phyloP scores from a whole-genome alignment of 164 flowering plant genomes.

The Sedum album region DNA sequence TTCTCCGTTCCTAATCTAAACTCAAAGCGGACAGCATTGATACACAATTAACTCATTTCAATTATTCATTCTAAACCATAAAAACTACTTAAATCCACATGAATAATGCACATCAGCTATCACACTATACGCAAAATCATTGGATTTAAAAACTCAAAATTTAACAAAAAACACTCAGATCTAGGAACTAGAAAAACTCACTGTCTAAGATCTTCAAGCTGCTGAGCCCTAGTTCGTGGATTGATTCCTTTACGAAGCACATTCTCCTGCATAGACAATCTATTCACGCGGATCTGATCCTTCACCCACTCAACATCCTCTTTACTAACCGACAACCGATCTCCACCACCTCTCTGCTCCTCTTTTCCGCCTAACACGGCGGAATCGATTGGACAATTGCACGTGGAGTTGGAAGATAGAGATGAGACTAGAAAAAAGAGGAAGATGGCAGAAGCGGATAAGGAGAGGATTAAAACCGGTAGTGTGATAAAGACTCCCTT shows the following conservation, averaged over 20 bases:
- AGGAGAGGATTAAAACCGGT: conserved; percentile 37
- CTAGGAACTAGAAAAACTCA: conserved; percentile 10
- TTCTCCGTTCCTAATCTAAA: too few relatives aligned
- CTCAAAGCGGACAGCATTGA: too few relatives aligned
- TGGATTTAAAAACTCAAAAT: too few relatives aligned
- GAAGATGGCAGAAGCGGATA: conserved; percentile 31
- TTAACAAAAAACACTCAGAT: not conserved
- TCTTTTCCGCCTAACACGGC: not conserved
- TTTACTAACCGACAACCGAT: conserved; percentile 30
- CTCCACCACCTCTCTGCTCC: not conserved
- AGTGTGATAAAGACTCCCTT: conserved; percentile 39
- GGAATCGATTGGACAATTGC: conserved; percentile 13
- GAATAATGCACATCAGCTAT: too few relatives aligned
- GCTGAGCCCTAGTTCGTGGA: conserved; percentile 81
- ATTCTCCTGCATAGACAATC: conserved; percentile 57
- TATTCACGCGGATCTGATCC: conserved; percentile 54
- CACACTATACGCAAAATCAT: too few relatives aligned
- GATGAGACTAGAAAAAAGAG: conserved; percentile 56
- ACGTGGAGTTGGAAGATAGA: conserved; percentile 32
- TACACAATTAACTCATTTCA: too few relatives aligned
- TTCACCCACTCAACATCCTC: conserved; percentile 76
- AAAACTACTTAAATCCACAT: too few relatives aligned
- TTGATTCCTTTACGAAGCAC: conserved; percentile 85
- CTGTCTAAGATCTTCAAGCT: conserved; percentile 68
- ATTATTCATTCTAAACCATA: too few relatives aligned